Evolutionary conservation across 2,329 filamentous ascomycete species (phyloP), one percentile per base, ranked within the genome.

Genomic region (Talaromyces albobiverticillius): DNA sequence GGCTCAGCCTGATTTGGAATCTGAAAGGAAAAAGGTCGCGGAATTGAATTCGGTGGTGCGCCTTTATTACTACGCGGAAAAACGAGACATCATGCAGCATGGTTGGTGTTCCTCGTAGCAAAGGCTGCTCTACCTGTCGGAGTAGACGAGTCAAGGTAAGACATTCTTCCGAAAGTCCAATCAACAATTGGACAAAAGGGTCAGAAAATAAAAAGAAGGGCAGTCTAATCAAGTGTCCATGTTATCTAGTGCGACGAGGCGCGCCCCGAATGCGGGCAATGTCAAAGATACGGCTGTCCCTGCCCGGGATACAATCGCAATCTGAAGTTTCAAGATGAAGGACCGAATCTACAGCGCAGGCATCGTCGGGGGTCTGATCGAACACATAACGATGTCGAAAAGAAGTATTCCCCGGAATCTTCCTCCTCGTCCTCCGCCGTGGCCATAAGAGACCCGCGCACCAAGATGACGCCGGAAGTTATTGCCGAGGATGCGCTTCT

Each of bases 41-140:
- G 26, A 29, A 29, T 29, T 29, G 26, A 5, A 10, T 5, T 29
- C 26, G 5, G 10, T 29, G 5, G 10, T 29, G 5, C 26, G 10
- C 5, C 10, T 29, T 29, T 29, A 10, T 29, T 10, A 10, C 10
- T 10, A 5, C 26, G 26, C 26, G 5, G 26, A 29, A 10, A 29
- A 10, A 40, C 16, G 43, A 43, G 53, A 34, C 53, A 55, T 46
- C 48, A 56, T 53, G 49, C 53, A 64, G 56, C 50, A 74, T 74
- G 71, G 71, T 73, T 46, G 72, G 72, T 34, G 67, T 74, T 50
- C 72, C 71, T 47, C 64, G 72, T 53, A 74, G 71, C 59, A 74
- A 69, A 61, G 72, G 71, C 38, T 75, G 72, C 62, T 59, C 68
- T 52, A 66, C 69, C 26, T 75, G 72, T 58, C 70, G 71, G 18